phyloP scores from a whole-genome alignment of 257 asterid species.

The Solanum corneliomulleri region DNA sequence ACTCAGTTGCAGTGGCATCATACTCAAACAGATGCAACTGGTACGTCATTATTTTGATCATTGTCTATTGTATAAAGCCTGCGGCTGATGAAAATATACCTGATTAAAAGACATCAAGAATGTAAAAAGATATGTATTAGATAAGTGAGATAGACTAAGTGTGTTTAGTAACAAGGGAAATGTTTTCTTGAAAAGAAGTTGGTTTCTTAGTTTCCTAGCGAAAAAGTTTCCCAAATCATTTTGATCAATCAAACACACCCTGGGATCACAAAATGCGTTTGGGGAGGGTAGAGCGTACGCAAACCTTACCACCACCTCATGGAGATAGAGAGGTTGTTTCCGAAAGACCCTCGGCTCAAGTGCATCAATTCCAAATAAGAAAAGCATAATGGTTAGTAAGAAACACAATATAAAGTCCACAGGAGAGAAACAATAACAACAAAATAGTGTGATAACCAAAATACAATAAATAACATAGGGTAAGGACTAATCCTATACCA shows the following conservation, averaged over 20 bases:
- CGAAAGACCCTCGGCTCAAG: background rate
- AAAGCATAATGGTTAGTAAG: background rate
- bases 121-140: background rate
- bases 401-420: background rate
- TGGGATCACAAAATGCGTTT: background rate
- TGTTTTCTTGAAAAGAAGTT: background rate
- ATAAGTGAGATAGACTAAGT: background rate
- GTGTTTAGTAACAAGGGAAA: background rate
- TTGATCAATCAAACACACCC: background rate
- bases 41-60: constrained; percentile 18
- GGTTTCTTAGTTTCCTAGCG: background rate
- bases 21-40: constrained; percentile 61
- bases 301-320: background rate
- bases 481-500: background rate
- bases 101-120: background rate
- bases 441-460: background rate
- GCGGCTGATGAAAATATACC: background rate
- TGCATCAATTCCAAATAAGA: background rate
- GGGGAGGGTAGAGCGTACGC: background rate
- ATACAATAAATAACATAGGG: background rate
- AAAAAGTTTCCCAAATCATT: background rate
- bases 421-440: background rate
- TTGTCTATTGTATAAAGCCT: background rate
- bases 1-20: constrained; percentile 91
- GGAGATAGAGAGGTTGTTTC: background rate